These are phyloP conservation scores for Aspergillus pseudotamarii DNA, from an alignment of 2,329 filamentous ascomycete species.

Conservation along the genomic window DNA sequence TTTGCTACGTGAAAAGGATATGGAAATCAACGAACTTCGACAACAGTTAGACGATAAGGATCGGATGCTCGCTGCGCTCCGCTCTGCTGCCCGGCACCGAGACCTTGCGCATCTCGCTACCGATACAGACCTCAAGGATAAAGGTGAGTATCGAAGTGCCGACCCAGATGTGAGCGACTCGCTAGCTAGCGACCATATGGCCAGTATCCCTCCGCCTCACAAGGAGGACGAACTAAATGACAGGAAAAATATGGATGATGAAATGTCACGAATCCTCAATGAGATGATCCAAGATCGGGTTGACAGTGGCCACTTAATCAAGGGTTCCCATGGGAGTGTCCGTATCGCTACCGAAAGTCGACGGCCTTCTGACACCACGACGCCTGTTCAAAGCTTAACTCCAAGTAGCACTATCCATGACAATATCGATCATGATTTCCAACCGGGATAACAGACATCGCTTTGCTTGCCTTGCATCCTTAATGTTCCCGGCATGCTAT, in stretches of 20 bases:
- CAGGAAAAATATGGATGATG: conserved; percentile 78
- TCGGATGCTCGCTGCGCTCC: conserved; percentile 84
- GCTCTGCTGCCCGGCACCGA: conserved; percentile 80
- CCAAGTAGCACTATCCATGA: conserved; percentile 23
- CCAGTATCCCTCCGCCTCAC: conserved; percentile 35
- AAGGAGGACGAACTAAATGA: conserved; percentile 42
- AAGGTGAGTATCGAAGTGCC: conserved; percentile 29
- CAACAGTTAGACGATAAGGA: conserved; percentile 92
- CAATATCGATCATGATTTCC: conserved; percentile 10
- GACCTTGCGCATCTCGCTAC: conserved; percentile 71
- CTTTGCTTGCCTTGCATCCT: neutral
- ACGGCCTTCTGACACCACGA: conserved; percentile 32
- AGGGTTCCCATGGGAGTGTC: conserved; percentile 68
- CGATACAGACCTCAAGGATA: conserved; percentile 38
- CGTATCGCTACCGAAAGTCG: conserved; percentile 54
- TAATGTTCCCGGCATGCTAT: neutral
- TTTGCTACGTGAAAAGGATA: conserved; percentile 82
- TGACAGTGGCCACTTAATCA: conserved; percentile 71
- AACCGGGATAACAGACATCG: neutral
- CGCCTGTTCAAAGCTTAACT: conserved; percentile 30
- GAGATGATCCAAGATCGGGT: conserved; percentile 94
- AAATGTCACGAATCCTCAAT: conserved; percentile 90
- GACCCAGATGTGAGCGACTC: conserved; percentile 31
- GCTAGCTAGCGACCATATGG: conserved; percentile 26
- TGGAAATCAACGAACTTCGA: conserved; percentile 88